Evolutionary conservation across 768 basidiomycete species (phyloP).

Genomic region (Botryobasidium botryosum): DNA sequence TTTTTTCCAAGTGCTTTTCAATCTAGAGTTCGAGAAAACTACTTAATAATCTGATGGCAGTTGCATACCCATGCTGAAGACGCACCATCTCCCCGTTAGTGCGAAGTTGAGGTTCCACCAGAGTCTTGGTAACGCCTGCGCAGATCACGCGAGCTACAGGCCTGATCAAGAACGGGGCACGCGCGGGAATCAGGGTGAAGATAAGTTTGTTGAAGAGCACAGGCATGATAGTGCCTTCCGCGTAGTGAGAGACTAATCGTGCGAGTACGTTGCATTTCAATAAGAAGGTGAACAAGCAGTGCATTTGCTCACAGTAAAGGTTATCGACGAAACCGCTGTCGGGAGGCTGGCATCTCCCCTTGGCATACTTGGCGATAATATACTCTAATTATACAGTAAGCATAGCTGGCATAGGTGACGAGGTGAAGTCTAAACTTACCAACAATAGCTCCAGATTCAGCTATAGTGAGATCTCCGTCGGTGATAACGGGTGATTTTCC

Average conservation of each 20-base stretch:
- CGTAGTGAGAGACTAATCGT: slow-evolving; percentile 13
- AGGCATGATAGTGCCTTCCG: slow-evolving; percentile 16
- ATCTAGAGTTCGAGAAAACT: too few relatives aligned
- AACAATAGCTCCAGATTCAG: slow-evolving; percentile 30
- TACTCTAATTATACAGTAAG: slow-evolving; percentile 23
- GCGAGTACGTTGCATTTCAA: too few relatives aligned
- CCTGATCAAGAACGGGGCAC: slow-evolving; percentile 11
- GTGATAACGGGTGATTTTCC: slow-evolving; percentile 33
- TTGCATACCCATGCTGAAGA: too few relatives aligned
- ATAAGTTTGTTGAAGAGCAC: slow-evolving; percentile 11
- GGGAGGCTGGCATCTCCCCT: slow-evolving; percentile 11
- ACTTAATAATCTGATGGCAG: too few relatives aligned
- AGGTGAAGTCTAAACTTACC: slow-evolving; percentile 17
- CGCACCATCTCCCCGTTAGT: slow-evolving; percentile 17
- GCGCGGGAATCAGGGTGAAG: slow-evolving; percentile 8
- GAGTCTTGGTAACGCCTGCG: slow-evolving; percentile 5
- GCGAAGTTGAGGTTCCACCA: slow-evolving; percentile 19
- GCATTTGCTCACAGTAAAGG: slow-evolving; percentile 5
- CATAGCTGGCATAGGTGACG: not conserved
- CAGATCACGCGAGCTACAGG: slow-evolving; percentile 9
- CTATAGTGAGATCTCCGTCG: slow-evolving; percentile 28
- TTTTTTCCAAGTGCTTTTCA: slow-evolving; percentile 23
- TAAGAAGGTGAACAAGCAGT: not conserved
- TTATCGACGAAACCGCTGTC: slow-evolving; percentile 11
- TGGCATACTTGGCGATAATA: slow-evolving; percentile 26